Percentiles rank a stretch among this genome's conserved stretches.
Evolutionary conservation across 148 eudicot genomes (phyloP).

Genomic region (Hydrangea macrophylla): DNA sequence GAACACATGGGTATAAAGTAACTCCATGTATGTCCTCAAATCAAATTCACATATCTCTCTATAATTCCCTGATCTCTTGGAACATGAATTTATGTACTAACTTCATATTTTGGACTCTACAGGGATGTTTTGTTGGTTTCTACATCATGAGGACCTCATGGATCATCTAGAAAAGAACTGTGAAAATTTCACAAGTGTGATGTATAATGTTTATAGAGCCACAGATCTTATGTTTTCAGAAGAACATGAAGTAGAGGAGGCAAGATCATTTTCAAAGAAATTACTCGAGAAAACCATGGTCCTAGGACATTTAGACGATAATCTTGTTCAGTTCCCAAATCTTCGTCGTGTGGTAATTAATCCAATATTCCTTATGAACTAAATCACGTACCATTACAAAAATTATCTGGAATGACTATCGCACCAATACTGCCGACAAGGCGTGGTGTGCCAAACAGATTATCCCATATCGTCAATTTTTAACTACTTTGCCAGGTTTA

Average conservation of each 20-base stretch:
- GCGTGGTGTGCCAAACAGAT: too few species aligned
- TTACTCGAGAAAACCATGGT: conserved; percentile 25
- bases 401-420: too few species aligned
- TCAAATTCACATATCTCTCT: background rate
- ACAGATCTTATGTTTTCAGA: conserved; percentile 35
- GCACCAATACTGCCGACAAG: too few species aligned
- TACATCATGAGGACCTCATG: conserved; percentile 17
- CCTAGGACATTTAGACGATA: conserved; percentile 2
- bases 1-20: conserved; percentile 35
- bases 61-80: background rate
- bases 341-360: conserved; percentile 28
- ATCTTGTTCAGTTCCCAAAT: conserved; percentile 16
- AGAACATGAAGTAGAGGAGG: conserved; percentile 30
- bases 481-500: too few species aligned
- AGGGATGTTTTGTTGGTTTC: conserved; percentile 48
- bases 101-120: background rate
- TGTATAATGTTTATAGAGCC: conserved; percentile 41
- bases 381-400: too few species aligned
- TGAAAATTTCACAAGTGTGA: conserved; percentile 12
- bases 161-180: conserved; percentile 26
- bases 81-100: background rate
- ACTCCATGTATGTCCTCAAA: conserved; percentile 25
- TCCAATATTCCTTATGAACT: too few species aligned
- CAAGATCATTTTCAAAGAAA: conserved; percentile 32
- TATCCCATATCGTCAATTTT: too few species aligned